Conservation (phyloP, 2,329 filamentous ascomycete species). For the Talaromyces sp. region DNA sequence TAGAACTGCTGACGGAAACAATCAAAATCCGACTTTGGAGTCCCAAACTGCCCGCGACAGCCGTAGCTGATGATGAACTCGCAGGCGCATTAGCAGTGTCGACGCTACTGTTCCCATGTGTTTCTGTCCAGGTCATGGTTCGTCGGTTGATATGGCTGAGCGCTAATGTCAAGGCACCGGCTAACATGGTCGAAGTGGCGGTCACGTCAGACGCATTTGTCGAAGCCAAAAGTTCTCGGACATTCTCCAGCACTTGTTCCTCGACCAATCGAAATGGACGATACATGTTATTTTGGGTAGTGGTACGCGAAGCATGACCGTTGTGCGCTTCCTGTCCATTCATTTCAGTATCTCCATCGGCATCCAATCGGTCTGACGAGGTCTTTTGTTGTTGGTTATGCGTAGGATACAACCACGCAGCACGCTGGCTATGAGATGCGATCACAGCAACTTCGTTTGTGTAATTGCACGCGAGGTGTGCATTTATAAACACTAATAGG, state of each 20-base stretch:
- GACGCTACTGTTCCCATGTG: slow-evolving; percentile 44
- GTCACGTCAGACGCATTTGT: slow-evolving; percentile 60
- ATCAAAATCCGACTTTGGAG: slow-evolving; percentile 81
- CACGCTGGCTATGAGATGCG: slow-evolving; percentile 79
- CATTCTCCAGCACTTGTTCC: slow-evolving; percentile 66
- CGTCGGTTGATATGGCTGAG: slow-evolving; percentile 87
- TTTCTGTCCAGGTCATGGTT: slow-evolving; percentile 58
- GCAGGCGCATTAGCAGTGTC: slow-evolving; percentile 33
- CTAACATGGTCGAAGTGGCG: slow-evolving; percentile 76
- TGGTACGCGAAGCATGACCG: slow-evolving; percentile 22
- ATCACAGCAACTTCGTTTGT: slow-evolving; percentile 89
- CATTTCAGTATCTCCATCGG: slow-evolving; percentile 57
- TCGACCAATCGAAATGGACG: slow-evolving; percentile 87
- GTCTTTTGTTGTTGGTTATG: slow-evolving; percentile 19
- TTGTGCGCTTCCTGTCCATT: slow-evolving; percentile 36
- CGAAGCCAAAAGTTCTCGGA: slow-evolving; percentile 65
- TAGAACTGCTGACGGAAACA: slow-evolving; percentile 82
- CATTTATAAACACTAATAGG: slow-evolving; percentile 93
- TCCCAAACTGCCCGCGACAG: slow-evolving; percentile 29
- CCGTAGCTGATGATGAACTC: slow-evolving; percentile 17
- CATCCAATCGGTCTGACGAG: slow-evolving; percentile 17
- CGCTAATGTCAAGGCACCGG: slow-evolving; percentile 83
- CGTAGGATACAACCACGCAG: slow-evolving; percentile 82
- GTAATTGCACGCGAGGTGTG: slow-evolving; percentile 89
- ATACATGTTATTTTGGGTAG: slow-evolving; percentile 74